Evolutionary conservation across 1,284 basidiomycete species (phyloP), one percentile per base, ranked within the genome.

Genomic region (Rhodofomes roseus): DNA sequence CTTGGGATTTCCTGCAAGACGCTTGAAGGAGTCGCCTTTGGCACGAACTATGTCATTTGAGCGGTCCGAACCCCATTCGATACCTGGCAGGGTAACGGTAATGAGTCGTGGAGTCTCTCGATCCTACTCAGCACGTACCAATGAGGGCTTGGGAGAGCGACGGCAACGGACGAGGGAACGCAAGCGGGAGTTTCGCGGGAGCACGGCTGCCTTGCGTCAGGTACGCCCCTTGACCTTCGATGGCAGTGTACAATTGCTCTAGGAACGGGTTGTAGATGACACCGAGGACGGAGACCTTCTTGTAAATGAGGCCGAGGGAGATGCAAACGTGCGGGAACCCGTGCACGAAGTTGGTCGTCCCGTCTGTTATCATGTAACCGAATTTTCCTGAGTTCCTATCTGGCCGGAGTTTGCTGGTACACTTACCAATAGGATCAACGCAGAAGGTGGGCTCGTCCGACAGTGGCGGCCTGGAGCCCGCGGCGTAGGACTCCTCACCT

Each of bases 241-340:
- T 78, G 2, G 85, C 96, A 23, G 87, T 89, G 77, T 95, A 98
- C 52, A 94, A 79, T 63, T 92, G 85, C 68, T 94, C 85, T 59
- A 96, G 81, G 80, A 96, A 96, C 0, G 96, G 96, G 70, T 96
- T 97, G 79, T 88, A 96, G 64, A 96, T 87, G 53, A 96, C 93
- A 0, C 95, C 96, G 22, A 98, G 80, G 6, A 93, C 83, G 4
- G 96, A 93, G 14, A 82, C 79, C 63, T 86, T 86, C 63, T 89
- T 80, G 74, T 92, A 88, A 62, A 96, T 90, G 65, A 98, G 80
- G 2, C 95, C 96, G 59, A 99, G 86, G 20, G 94, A 96, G 69
- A 96, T 92, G 73, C 92, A 94, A 22, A 87, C 90, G 72, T 89
- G 92, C 2, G 95, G 95, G 73, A 96, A 96, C 25, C 89, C 90